Percentiles rank a stretch among this genome's conserved stretches.
These are phyloP conservation scores for Ceratocystis ficicola DNA, from an alignment of 2,329 filamentous ascomycete species.

Conservation along the genomic window DNA sequence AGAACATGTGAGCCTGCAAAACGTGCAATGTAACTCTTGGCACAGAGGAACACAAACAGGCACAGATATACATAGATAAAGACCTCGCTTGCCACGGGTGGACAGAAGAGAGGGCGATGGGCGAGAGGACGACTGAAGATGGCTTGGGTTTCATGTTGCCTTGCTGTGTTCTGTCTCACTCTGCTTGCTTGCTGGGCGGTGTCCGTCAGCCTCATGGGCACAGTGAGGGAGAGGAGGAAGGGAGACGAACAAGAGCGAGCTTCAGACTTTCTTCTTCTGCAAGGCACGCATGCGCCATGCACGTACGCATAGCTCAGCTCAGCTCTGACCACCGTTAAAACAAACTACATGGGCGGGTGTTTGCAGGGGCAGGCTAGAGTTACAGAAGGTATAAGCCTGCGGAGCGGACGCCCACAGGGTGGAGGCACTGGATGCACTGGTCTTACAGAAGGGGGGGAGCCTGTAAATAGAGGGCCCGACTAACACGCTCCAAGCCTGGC, in stretches of 20 bases:
- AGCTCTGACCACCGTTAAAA: background rate
- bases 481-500: too few species aligned
- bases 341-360: background rate
- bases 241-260: too few species aligned
- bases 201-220: too few species aligned
- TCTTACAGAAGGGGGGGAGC: too few species aligned
- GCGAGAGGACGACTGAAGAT: background rate
- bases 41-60: background rate
- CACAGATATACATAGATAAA: background rate
- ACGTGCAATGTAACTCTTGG: slow-evolving; percentile 2
- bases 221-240: too few species aligned
- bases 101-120: background rate
- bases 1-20: background rate
- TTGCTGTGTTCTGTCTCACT: background rate
- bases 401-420: background rate
- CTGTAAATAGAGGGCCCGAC: too few species aligned
- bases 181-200: too few species aligned
- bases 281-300: too few species aligned
- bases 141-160: background rate
- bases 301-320: too few species aligned
- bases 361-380: background rate
- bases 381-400: background rate
- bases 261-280: too few species aligned
- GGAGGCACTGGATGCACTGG: too few species aligned
- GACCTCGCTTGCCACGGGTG: background rate